Evolutionary conservation across 768 basidiomycete species (phyloP), one percentile per base, ranked within the genome.

Genomic region (Vararia minispora): DNA sequence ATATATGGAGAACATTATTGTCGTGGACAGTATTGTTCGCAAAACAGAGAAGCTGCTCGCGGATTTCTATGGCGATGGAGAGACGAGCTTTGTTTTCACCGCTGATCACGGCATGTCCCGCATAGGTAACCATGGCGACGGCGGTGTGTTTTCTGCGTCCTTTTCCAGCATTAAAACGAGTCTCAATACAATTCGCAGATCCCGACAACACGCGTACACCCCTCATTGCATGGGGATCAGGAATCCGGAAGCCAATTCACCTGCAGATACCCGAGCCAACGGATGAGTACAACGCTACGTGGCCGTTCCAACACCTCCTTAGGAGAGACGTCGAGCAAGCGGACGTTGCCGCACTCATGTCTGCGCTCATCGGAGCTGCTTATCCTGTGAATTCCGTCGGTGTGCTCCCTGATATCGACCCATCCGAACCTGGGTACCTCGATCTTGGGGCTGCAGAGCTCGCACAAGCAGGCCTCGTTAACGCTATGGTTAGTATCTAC

Each of bases 51-150:
- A 58, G 26, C 63, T 87, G 3, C 53, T 90, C 16, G 53, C 58
- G 1, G 62, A 72, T 4, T 89, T 82, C 53, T 90, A 76, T 49
- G 49, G 60, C 23, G 80, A 85, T 41, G 60, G 74, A 16, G 72
- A 79, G 39, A 88, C 85, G 0, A 72, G 71, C 42, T 89, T 69
- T 51, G 58, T 90, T 23, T 90, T 87, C 54, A 90, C 83, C 2
- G 84, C 88, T 0, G 88, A 91, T 55, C 88, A 91, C 52, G 88
- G 88, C 7, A 91, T 91, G 88, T 84, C 82, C 4, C 71, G 66
- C 23, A 80, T 87, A 38, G 88, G 88, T 10, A 90, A 89, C 51
- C 88, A 91, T 42, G 88, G 88, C 4, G 88, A 91, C 44, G 88
- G 88, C 26, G 77, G 84, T 82, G 51, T 53, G 64, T 55, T 37